A percentile compares a stretch with the other conserved stretches of the same genome.
Conservation (phyloP, 1,139 yeast genomes). For the Yamadazyma sp. region DNA sequence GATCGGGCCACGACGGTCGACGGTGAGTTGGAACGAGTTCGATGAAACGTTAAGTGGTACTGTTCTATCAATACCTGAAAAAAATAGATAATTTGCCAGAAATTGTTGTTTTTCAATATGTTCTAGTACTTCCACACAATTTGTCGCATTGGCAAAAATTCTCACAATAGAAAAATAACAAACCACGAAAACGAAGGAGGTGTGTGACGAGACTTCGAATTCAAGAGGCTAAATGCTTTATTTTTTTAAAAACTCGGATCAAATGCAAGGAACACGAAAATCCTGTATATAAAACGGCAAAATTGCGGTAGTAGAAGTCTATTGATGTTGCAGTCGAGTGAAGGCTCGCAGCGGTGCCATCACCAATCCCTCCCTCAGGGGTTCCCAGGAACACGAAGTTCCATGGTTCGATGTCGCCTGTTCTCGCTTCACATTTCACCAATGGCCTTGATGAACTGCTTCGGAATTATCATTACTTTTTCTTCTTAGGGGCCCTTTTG, state of each 20-base stretch:
- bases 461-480: conserved; percentile 9
- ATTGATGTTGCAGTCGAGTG: too few relatives aligned
- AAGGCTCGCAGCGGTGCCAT: too few relatives aligned
- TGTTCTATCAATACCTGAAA: background rate
- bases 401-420: too few relatives aligned
- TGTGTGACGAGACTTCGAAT: conserved; percentile 1
- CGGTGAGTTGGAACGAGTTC: too few relatives aligned
- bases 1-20: too few relatives aligned
- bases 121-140: background rate
- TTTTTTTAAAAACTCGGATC: too few relatives aligned
- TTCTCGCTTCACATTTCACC: too few relatives aligned
- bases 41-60: too few relatives aligned
- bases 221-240: too few relatives aligned
- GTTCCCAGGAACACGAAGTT: too few relatives aligned
- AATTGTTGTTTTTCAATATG: background rate
- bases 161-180: background rate
- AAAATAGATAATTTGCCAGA: background rate
- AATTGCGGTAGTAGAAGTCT: background rate
- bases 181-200: background rate
- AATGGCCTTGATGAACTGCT: too few relatives aligned
- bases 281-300: background rate
- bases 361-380: too few relatives aligned
- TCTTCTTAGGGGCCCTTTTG: conserved; percentile 19
- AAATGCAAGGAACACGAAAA: background rate
- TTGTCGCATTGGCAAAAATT: background rate